These are phyloP conservation scores for Aquilaria yunnanensis DNA, from an alignment of 345 rosid genomes.

Conservation along the genomic window DNA sequence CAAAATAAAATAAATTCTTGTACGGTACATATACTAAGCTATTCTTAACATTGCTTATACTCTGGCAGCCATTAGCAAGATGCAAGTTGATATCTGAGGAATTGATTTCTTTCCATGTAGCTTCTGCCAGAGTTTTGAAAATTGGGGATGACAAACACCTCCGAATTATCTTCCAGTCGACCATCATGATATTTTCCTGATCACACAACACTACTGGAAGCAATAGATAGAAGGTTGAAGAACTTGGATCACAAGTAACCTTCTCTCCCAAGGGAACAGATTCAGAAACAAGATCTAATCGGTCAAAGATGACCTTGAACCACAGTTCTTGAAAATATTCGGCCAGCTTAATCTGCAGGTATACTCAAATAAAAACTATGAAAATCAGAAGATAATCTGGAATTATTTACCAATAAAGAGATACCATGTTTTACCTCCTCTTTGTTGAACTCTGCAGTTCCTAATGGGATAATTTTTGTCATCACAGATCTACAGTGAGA, in stretches of 20 bases:
- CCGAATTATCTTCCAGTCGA: slow-evolving; percentile 61
- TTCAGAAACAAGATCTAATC: slow-evolving; percentile 43
- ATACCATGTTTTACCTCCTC: slow-evolving; percentile 45
- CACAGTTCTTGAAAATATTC: slow-evolving; percentile 74
- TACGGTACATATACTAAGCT: slow-evolving; percentile 63
- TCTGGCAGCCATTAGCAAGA: slow-evolving; percentile 63
- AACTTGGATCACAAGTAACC: slow-evolving; percentile 27
- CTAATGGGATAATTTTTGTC: slow-evolving; percentile 53
- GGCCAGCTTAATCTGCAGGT: slow-evolving; percentile 57
- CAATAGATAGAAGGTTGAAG: slow-evolving; percentile 67
- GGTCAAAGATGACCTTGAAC: slow-evolving; percentile 67
- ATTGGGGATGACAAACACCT: slow-evolving; percentile 81
- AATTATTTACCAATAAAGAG: slow-evolving; percentile 9
- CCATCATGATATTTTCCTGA: slow-evolving; percentile 23
- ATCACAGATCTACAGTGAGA: slow-evolving; percentile 68
- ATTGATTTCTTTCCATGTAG: slow-evolving; percentile 21
- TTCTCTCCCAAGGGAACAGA: slow-evolving; percentile 50
- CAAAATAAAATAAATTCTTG: slow-evolving; percentile 56
- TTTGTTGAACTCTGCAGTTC: slow-evolving; percentile 30
- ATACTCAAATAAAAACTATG: neutral
- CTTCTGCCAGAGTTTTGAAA: slow-evolving; percentile 36
- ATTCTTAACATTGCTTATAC: slow-evolving; percentile 49
- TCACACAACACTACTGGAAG: slow-evolving; percentile 52
- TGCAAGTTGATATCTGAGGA: slow-evolving; percentile 24
- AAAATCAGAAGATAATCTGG: slow-evolving; percentile 4